Evolutionary conservation across 352 stramenopile species (phyloP), one percentile per base, ranked within the genome.

Genomic region (Blastocystis sp.): DNA sequence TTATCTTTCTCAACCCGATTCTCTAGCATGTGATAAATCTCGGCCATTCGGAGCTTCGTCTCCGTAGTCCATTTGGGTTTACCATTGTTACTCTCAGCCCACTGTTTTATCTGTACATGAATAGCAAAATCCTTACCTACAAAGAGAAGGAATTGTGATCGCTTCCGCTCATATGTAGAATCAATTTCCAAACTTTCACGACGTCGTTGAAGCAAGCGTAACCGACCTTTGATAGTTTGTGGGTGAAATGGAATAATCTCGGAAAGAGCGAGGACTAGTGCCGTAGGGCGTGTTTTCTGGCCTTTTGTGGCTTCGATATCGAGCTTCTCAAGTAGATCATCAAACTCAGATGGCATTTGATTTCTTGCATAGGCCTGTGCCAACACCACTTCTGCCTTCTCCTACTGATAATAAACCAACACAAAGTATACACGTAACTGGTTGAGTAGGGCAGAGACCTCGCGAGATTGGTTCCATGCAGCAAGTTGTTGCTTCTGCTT

Each of bases 171-270:
- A 56, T 83, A 83, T 27, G 14, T 19, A n/a, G 51, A 0, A 3
- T 83, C 71, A 7, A 83, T 19, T 24, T 61, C 71, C 43, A 9
- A 29, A 29, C 46, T 52, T 49, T 83, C 71, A 11, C 71, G 43
- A n/a, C 71, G 71, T 35, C 32, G 29, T 56, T 66, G n/a, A 43
- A 83, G 71, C 49, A 83, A 24, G n/a, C 71, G 71, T n/a, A 83
- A 56, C 1, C 71, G 46, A 11, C 63, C n/a, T 21, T 83, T 83
- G 71, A 83, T 65, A 14, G 71, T 83, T 42, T 83, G 71, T 12
- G 71, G 71, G 51, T 83, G 71, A 49, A 83, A 83, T 6, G 71
- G 71, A 43, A 83, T 65, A 27, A 83, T 83, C 21, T 83, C 71
- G 1, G 71, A 54, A 29, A 83, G 54, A n/a, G 71, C 43, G 0